A percentile compares a stretch with the other conserved stretches of the same genome.
Conservation (phyloP, 139 green algal genomes). For the Chlorella sp. region DNA sequence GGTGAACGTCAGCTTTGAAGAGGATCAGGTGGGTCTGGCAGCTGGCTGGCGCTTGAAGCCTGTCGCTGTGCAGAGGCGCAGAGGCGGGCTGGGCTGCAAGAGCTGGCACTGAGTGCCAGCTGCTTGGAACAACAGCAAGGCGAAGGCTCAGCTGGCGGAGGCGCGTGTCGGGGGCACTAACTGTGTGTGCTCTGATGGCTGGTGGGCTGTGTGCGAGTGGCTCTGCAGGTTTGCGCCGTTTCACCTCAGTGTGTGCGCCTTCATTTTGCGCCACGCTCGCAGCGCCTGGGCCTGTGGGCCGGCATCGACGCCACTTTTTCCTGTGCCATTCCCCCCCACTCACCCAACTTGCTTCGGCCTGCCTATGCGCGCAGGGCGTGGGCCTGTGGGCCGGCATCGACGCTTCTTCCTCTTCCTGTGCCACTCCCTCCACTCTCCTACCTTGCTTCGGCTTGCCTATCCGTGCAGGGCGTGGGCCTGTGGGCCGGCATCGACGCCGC, state of each 20-base stretch:
- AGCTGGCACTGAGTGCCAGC: too few relatives aligned
- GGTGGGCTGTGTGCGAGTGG: too few relatives aligned
- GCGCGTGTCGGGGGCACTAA: too few relatives aligned
- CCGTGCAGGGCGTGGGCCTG: conserved; percentile 22
- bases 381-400: conserved; percentile 43
- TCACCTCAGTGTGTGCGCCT: too few relatives aligned
- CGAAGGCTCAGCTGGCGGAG: too few relatives aligned
- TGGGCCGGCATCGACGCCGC: conserved; percentile 38
- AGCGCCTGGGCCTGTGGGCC: conserved; percentile 37
- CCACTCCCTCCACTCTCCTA: neutral
- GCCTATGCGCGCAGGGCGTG: neutral
- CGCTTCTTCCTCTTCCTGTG: neutral
- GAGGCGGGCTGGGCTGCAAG: too few relatives aligned
- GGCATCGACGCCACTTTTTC: conserved; percentile 21
- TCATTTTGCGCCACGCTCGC: too few relatives aligned
- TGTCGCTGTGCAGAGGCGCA: too few relatives aligned
- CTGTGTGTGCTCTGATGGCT: too few relatives aligned
- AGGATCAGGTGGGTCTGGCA: conserved; percentile 20
- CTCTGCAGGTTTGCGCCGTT: too few relatives aligned
- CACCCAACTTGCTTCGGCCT: neutral
- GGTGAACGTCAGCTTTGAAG: neutral
- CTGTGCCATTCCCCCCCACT: neutral
- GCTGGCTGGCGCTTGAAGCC: too few relatives aligned
- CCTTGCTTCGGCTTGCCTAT: neutral
- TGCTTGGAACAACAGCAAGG: too few relatives aligned